phyloP scores from a whole-genome alignment of 2,329 filamentous ascomycete genomes.

The Venturia pyrina region DNA sequence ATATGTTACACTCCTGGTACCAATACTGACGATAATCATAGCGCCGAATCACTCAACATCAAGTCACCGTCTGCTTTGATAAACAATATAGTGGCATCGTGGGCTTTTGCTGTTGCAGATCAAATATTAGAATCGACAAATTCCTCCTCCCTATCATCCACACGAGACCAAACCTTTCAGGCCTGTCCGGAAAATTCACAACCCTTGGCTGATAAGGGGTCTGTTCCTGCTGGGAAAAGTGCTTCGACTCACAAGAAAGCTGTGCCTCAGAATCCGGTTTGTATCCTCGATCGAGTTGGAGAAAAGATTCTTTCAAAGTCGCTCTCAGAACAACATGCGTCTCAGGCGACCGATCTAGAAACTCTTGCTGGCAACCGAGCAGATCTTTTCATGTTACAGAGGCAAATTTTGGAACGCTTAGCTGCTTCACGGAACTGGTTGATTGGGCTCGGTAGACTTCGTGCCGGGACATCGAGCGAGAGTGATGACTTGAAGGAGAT shows the following conservation, averaged over 20 bases:
- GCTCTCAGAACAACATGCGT: conserved; percentile 9
- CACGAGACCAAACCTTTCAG: background rate
- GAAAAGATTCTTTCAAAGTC: conserved; percentile 10
- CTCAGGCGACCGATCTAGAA: conserved; percentile 53
- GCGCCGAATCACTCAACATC: conserved; percentile 19
- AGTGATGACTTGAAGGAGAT: conserved; percentile 27
- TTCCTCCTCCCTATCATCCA: conserved; percentile 49
- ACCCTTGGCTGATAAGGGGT: background rate
- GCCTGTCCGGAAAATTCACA: background rate
- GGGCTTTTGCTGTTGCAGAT: conserved; percentile 65
- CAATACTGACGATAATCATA: conserved; percentile 5
- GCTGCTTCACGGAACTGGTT: conserved; percentile 66
- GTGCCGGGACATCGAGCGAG: background rate
- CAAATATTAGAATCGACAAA: conserved; percentile 69
- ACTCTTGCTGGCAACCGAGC: conserved; percentile 75
- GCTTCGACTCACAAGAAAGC: conserved; percentile 39
- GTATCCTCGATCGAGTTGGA: conserved; percentile 16
- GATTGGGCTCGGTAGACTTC: conserved; percentile 38
- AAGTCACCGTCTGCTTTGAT: conserved; percentile 42
- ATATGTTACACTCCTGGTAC: conserved; percentile 19
- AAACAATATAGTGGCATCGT: conserved; percentile 68
- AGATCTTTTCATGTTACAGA: conserved; percentile 69
- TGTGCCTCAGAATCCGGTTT: conserved; percentile 11
- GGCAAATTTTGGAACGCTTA: conserved; percentile 66
- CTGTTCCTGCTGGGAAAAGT: conserved; percentile 52